Percentiles rank a stretch among this genome's conserved stretches.
Evolutionary conservation across 768 basidiomycete species (phyloP).

Genomic region (Boletus sp.): DNA sequence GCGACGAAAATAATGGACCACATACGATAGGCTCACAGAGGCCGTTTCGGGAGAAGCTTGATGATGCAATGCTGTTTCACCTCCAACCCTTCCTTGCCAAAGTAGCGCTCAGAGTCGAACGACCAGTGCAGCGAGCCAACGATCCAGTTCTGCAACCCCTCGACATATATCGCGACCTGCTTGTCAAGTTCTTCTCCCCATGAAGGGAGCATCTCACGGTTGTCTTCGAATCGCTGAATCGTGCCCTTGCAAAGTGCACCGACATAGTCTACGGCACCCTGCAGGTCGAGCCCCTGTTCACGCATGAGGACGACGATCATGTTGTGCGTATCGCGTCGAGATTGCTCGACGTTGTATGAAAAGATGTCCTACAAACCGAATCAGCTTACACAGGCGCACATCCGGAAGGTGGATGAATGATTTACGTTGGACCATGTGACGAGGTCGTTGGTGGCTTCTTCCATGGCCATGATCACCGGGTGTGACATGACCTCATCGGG

Average conservation of each 20-base stretch:
- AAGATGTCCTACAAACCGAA: slow-evolving; percentile 55
- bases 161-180: slow-evolving; percentile 56
- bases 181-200: slow-evolving; percentile 62
- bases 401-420: background rate
- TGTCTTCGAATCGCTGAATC: slow-evolving; percentile 50
- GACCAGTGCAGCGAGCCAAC: slow-evolving; percentile 74
- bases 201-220: slow-evolving; percentile 50
- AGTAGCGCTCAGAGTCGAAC: slow-evolving; percentile 68
- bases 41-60: slow-evolving; percentile 44
- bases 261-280: slow-evolving; percentile 62
- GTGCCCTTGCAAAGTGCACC: slow-evolving; percentile 58
- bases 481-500: slow-evolving; percentile 55
- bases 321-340: slow-evolving; percentile 66
- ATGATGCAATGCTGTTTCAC: slow-evolving; percentile 56
- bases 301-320: slow-evolving; percentile 72
- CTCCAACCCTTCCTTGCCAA: slow-evolving; percentile 53
- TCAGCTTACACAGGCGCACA: background rate
- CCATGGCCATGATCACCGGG: slow-evolving; percentile 45
- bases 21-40: slow-evolving; percentile 15
- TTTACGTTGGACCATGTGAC: slow-evolving; percentile 48
- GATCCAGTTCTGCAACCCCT: slow-evolving; percentile 70
- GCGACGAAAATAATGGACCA: background rate
- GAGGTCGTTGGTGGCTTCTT: slow-evolving; percentile 49
- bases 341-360: slow-evolving; percentile 75
- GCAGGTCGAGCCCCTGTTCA: slow-evolving; percentile 54